These are phyloP conservation scores for Pleurostoma richardsiae DNA, from an alignment of 2,329 filamentous ascomycete genomes.

Conservation along the genomic window DNA sequence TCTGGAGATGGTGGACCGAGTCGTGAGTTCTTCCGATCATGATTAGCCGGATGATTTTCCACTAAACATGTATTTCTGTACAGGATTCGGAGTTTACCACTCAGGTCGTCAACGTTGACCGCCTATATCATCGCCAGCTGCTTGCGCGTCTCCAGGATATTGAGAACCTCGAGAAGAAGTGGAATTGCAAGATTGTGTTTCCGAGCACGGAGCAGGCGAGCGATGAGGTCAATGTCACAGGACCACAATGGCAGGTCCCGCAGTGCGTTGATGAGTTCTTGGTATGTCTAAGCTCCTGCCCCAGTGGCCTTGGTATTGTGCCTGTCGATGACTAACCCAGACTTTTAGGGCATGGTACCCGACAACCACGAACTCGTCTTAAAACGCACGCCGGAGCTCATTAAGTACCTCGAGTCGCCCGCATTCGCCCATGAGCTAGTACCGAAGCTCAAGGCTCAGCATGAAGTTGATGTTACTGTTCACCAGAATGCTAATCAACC, in stretches of 20 bases:
- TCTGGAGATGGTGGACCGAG: slow-evolving; percentile 98
- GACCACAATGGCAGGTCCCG: slow-evolving; percentile 96
- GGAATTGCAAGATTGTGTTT: slow-evolving; percentile 99
- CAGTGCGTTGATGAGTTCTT: slow-evolving; percentile 94
- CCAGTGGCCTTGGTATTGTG: slow-evolving; percentile 1
- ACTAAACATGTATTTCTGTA: neutral
- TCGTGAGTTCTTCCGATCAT: slow-evolving; percentile 46
- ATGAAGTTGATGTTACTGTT: slow-evolving; percentile 82
- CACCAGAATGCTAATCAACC: slow-evolving; percentile 57
- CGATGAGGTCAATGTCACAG: slow-evolving; percentile 91
- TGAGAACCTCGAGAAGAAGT: slow-evolving; percentile 95
- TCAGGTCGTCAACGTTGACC: slow-evolving; percentile 88
- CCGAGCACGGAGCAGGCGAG: slow-evolving; percentile 96
- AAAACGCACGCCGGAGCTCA: slow-evolving; percentile 67
- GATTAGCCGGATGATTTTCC: neutral
- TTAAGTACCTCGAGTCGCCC: slow-evolving; percentile 74
- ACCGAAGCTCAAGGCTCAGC: slow-evolving; percentile 81
- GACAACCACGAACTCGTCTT: slow-evolving; percentile 91
- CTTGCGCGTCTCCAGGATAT: slow-evolving; percentile 84
- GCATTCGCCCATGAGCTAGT: slow-evolving; percentile 78
- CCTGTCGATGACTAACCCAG: slow-evolving; percentile 18
- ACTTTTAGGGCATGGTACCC: slow-evolving; percentile 79
- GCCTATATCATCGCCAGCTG: slow-evolving; percentile 90
- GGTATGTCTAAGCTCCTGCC: slow-evolving; percentile 36
- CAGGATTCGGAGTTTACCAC: slow-evolving; percentile 95